These are phyloP conservation scores for Rosa hybrid DNA, from an alignment of 331 rosid species.

Conservation along the genomic window DNA sequence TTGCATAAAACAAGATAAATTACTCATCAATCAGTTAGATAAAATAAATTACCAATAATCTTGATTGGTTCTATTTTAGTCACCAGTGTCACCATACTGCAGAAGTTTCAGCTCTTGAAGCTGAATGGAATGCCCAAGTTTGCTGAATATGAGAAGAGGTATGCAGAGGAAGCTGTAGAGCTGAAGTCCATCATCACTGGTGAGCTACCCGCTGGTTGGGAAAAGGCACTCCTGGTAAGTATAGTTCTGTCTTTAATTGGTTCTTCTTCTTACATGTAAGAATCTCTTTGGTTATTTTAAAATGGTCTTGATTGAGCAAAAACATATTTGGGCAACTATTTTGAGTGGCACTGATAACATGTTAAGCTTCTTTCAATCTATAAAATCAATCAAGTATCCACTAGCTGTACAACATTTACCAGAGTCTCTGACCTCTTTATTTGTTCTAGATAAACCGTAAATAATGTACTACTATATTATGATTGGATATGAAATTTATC, in stretches of 20 bases:
- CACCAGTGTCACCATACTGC: conserved; percentile 85
- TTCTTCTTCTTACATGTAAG: conserved; percentile 18
- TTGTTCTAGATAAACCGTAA: neutral
- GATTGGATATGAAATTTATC: conserved; percentile 2
- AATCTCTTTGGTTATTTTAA: neutral
- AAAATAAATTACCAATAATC: neutral
- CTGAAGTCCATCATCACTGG: conserved; percentile 70
- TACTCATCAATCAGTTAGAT: neutral
- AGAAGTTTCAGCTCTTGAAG: conserved; percentile 77
- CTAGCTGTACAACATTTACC: neutral
- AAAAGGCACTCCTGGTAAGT: conserved; percentile 92
- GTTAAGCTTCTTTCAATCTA: neutral
- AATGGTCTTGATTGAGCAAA: conserved; percentile 4
- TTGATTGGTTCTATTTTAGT: conserved; percentile 38
- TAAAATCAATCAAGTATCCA: neutral
- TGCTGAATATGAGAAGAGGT: conserved; percentile 85
- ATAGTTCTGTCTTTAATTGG: conserved; percentile 7
- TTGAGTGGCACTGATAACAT: neutral
- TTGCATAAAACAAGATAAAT: neutral
- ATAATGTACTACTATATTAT: conserved; percentile 15
- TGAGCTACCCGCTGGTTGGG: conserved; percentile 88
- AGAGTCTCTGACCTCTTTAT: neutral
- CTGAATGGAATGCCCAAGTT: conserved; percentile 88
- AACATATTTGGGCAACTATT: neutral
- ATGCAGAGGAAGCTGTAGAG: conserved; percentile 71